Evolutionary conservation across 1,284 basidiomycete species (phyloP), one percentile per base, ranked within the genome.

Genomic region (Melampsora americana): DNA sequence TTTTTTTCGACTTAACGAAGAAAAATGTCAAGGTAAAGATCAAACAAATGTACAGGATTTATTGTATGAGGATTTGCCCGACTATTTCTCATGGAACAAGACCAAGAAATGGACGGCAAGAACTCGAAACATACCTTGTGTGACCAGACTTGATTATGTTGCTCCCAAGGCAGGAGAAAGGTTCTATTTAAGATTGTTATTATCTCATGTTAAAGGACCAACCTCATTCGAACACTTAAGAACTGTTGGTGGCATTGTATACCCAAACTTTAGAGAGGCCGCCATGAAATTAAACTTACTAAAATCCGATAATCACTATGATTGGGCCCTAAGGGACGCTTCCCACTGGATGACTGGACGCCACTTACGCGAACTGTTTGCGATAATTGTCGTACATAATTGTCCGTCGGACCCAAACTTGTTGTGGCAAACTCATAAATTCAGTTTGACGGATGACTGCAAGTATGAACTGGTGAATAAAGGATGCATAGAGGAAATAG

Each of bases 321-420:
- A 80, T 0, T 77, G 78, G 6, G 86, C 85, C 73, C 79, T 87
- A 0, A 30, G 79, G 44, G 86, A 87, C 72, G 86, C 86, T 12
- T 66, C 79, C 30, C 65, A 70, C 0, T 85, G 86, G 81, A 67
- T 28, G 46, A 50, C 42, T 4, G 66, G 46, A 14, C 32, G 5
- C 5, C 18, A 67, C 26, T n/a, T 53, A 5, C 2, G 66, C 0
- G 23, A 28, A 18, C 46, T 67, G 42, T 67, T 67, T 50, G 14
- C 12, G n/a, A n/a, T n/a, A n/a, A n/a, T n/a, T n/a, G n/a, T n/a
- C n/a, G n/a, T n/a, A n/a, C n/a, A n/a, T n/a, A 66, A 28, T 20
- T 48, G 39, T 2, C 66, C 66, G 5, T 35, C 66, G 2, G 46
- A n/a, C 5, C 66, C 66, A 18, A 28, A 11, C 1, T 5, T 16